Evolutionary conservation across 768 basidiomycete genomes (phyloP).

Genomic region (Pholiota molesta): DNA sequence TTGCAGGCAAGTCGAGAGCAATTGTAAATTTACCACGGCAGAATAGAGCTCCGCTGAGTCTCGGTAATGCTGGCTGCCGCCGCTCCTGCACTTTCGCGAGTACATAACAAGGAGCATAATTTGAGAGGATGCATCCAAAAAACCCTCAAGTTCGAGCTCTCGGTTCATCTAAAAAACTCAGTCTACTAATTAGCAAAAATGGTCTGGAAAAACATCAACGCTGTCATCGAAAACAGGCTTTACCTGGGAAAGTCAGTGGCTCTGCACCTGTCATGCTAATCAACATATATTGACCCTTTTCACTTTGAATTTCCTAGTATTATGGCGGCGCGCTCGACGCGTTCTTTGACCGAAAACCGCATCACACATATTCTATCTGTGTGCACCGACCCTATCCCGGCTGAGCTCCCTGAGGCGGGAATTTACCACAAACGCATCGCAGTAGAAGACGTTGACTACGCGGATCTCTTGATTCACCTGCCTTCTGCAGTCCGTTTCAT

Average conservation of each 20-base stretch:
- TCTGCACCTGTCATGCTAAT: slow-evolving; percentile 20
- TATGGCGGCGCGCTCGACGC: slow-evolving; percentile 69
- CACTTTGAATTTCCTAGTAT: slow-evolving; percentile 44
- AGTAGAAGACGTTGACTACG: slow-evolving; percentile 71
- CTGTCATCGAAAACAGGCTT: slow-evolving; percentile 65
- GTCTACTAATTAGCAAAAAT: slow-evolving; percentile 34
- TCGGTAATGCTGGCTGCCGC: slow-evolving; percentile 4
- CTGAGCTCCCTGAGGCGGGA: slow-evolving; percentile 71
- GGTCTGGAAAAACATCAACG: slow-evolving; percentile 70
- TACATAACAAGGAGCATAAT: slow-evolving; percentile 23
- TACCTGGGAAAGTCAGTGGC: slow-evolving; percentile 75
- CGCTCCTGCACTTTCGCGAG: slow-evolving; percentile 10
- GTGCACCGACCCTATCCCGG: slow-evolving; percentile 71
- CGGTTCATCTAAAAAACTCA: slow-evolving; percentile 11
- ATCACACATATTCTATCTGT: slow-evolving; percentile 84
- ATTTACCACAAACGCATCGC: slow-evolving; percentile 71
- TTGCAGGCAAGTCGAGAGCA: slow-evolving; percentile 7
- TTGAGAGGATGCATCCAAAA: slow-evolving; percentile 17
- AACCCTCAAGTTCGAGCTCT: slow-evolving; percentile 14
- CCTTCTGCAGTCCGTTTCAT: slow-evolving; percentile 70
- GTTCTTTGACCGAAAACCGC: slow-evolving; percentile 70
- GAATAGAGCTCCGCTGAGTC: slow-evolving; percentile 5
- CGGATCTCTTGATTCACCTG: slow-evolving; percentile 66
- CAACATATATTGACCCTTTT: slow-evolving; percentile 24
- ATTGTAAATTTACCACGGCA: slow-evolving; percentile 10